Evolutionary conservation across 257 asterid species (phyloP).

Genomic region (Gentiana macrophylla): DNA sequence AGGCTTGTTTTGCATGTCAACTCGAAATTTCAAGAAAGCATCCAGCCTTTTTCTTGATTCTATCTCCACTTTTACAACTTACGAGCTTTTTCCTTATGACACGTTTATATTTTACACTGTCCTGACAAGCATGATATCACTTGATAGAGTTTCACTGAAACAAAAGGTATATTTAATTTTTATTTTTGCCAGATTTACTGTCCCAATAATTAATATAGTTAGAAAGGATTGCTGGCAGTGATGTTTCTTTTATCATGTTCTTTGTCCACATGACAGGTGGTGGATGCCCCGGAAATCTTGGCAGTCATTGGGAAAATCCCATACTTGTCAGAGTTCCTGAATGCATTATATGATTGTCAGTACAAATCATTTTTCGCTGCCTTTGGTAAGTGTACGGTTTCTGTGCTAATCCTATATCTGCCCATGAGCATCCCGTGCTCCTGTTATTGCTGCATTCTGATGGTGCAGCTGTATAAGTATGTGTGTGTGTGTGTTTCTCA

Average conservation of each 20-base stretch:
- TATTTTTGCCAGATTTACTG: no score
- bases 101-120: slow-evolving; percentile 82
- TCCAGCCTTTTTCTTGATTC: slow-evolving; percentile 88
- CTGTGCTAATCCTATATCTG: no score
- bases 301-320: slow-evolving; percentile 80
- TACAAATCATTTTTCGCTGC: slow-evolving; percentile 78
- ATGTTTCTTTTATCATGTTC: neutral
- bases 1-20: slow-evolving; percentile 92
- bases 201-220: no score
- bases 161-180: slow-evolving; percentile 46
- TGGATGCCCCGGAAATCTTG: slow-evolving; percentile 92
- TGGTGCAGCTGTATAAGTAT: no score
- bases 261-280: slow-evolving; percentile 52
- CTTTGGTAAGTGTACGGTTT: slow-evolving; percentile 41
- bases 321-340: slow-evolving; percentile 60
- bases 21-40: slow-evolving; percentile 93
- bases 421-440: no score
- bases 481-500: no score
- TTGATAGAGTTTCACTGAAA: slow-evolving; percentile 83
- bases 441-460: no score
- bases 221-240: slow-evolving; percentile 1
- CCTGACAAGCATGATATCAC: slow-evolving; percentile 78
- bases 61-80: slow-evolving; percentile 93
- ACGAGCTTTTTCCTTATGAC: slow-evolving; percentile 86
- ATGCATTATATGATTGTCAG: slow-evolving; percentile 74